Percentiles rank a stretch among this genome's conserved stretches.
Conservation (phyloP, 768 basidiomycete genomes). For the Suillus variegatus region DNA sequence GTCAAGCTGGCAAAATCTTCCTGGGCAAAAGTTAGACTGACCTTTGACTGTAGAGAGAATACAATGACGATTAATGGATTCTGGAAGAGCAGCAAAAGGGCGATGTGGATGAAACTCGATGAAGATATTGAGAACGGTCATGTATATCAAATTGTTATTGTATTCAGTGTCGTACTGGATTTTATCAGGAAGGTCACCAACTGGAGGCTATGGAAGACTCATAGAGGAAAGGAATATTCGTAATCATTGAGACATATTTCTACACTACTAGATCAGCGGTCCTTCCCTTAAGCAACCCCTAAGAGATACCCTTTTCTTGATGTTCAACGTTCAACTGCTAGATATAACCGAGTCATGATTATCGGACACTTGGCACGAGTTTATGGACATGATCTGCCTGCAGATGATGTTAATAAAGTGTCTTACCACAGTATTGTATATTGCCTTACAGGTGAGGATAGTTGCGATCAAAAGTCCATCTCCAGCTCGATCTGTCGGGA, state of each 20-base stretch:
- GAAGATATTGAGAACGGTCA: neutral
- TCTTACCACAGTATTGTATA: neutral
- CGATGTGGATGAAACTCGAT: neutral
- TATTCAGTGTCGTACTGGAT: neutral
- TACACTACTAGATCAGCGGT: neutral
- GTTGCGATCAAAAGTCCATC: constrained; percentile 10
- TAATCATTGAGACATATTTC: neutral
- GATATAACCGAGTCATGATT: neutral
- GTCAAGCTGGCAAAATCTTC: neutral
- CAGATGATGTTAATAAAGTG: neutral
- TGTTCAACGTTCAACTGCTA: neutral
- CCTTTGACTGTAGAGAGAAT: neutral
- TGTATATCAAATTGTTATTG: neutral
- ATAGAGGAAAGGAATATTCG: neutral
- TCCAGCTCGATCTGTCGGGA: constrained; percentile 14
- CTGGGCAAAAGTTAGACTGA: neutral
- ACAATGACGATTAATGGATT: neutral
- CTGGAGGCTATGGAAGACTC: neutral
- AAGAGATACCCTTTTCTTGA: neutral
- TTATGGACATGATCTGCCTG: neutral
- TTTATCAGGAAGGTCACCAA: neutral
- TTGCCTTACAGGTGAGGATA: neutral
- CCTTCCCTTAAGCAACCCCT: neutral
- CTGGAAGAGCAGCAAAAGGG: neutral
- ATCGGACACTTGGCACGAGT: neutral